Conservation (phyloP, 2,329 filamentous ascomycete genomes). For the Pseudogymnoascus sp. region DNA sequence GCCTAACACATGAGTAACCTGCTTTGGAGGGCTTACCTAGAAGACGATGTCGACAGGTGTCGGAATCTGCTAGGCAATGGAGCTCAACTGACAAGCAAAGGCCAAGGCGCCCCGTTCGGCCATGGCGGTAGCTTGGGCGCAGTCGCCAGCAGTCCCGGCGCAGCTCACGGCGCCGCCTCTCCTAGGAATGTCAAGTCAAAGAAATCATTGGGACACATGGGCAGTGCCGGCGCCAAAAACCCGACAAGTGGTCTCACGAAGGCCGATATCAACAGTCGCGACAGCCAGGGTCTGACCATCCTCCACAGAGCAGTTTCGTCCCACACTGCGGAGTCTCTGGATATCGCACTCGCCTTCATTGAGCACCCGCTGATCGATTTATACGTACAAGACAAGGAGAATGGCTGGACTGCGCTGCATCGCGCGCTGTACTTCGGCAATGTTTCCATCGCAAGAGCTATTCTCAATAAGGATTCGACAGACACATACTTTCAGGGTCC, state of each 20-base stretch:
- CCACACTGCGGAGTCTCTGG: conserved; percentile 56
- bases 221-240: conserved; percentile 38
- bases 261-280: conserved; percentile 76
- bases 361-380: conserved; percentile 79
- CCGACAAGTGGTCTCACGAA: conserved; percentile 38
- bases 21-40: conserved; percentile 94
- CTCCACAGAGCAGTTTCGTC: conserved; percentile 80
- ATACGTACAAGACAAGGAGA: conserved; percentile 81
- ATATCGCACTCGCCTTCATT: conserved; percentile 72
- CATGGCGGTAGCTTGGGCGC: conserved; percentile 35
- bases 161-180: conserved; percentile 35
- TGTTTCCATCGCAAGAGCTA: conserved; percentile 71
- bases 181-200: conserved; percentile 46
- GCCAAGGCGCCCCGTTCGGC: conserved; percentile 37
- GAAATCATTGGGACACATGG: conserved; percentile 45
- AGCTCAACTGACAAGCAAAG: conserved; percentile 47
- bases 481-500: conserved; percentile 52
- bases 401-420: conserved; percentile 92
- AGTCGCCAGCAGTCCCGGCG: conserved; percentile 26
- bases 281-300: conserved; percentile 73
- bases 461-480: conserved; percentile 67
- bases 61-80: conserved; percentile 67
- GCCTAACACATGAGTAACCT: conserved; percentile 79
- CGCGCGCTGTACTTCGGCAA: conserved; percentile 87
- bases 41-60: conserved; percentile 96